These are phyloP conservation scores for Pisolithus orientalis DNA, from an alignment of 768 basidiomycete genomes.

Conservation along the genomic window DNA sequence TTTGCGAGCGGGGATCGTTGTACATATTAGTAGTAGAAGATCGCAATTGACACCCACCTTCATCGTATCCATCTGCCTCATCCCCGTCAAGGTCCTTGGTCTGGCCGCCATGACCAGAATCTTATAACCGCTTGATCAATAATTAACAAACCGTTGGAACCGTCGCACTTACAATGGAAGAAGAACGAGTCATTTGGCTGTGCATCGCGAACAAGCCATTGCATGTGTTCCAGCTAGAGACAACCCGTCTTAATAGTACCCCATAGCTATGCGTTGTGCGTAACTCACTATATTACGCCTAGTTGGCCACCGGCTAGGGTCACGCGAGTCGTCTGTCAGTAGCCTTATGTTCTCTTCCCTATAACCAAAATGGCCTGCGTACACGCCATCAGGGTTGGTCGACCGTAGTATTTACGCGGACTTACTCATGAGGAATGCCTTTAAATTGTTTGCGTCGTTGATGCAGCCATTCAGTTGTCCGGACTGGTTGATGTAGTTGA, in stretches of 20 bases:
- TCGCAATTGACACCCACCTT: conserved; percentile 40
- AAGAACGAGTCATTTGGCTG: conserved; percentile 80
- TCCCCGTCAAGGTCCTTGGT: conserved; percentile 78
- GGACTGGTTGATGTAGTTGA: conserved; percentile 72
- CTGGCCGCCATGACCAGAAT: conserved; percentile 94
- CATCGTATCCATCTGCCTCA: conserved; percentile 79
- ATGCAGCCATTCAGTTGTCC: conserved; percentile 80
- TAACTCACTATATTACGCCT: conserved; percentile 68
- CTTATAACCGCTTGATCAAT: conserved; percentile 28
- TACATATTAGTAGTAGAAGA: neutral
- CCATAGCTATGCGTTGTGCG: neutral
- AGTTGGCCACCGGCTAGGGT: conserved; percentile 67
- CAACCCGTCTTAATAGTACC: neutral
- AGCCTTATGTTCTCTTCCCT: conserved; percentile 76
- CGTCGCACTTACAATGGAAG: conserved; percentile 66
- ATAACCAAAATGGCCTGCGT: conserved; percentile 48
- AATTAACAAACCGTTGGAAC: neutral
- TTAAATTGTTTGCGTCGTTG: conserved; percentile 84
- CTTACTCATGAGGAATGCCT: conserved; percentile 68
- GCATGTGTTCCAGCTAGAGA: conserved; percentile 66
- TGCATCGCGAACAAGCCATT: conserved; percentile 85
- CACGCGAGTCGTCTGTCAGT: conserved; percentile 68
- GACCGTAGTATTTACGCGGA: neutral
- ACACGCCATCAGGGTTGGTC: neutral
- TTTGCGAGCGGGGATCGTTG: conserved; percentile 16